phyloP scores from a whole-genome alignment of 768 basidiomycete species.

The Lenzites betulinus region DNA sequence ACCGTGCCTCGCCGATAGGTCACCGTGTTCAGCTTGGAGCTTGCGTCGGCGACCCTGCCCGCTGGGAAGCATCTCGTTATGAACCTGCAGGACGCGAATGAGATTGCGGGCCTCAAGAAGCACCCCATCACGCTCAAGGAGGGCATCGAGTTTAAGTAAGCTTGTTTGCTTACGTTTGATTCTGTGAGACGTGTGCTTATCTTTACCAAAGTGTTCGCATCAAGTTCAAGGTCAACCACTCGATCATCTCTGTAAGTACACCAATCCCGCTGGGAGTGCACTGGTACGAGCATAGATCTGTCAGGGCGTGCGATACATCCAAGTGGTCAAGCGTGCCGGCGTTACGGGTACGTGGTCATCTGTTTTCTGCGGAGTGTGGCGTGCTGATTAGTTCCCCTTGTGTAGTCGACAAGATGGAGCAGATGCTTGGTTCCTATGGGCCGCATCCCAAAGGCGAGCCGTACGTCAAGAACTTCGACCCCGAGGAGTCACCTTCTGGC shows the following conservation, averaged over 20 bases:
- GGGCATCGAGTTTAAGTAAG: constrained; percentile 87
- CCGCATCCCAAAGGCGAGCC: constrained; percentile 64
- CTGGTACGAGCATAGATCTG: constrained; percentile 17
- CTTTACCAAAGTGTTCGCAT: constrained; percentile 63
- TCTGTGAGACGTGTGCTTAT: not conserved
- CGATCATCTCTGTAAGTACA: constrained; percentile 73
- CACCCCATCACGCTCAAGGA: constrained; percentile 80
- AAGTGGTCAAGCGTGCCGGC: constrained; percentile 82
- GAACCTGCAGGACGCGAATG: constrained; percentile 56
- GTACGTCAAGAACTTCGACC: constrained; percentile 76
- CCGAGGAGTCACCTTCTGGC: constrained; percentile 70
- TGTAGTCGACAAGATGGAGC: constrained; percentile 88
- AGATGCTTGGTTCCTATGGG: constrained; percentile 95
- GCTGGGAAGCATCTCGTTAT: constrained; percentile 60
- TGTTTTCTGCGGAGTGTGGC: constrained; percentile 2
- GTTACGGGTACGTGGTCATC: constrained; percentile 56
- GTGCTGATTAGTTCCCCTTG: not conserved
- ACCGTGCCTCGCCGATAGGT: constrained; percentile 45
- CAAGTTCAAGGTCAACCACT: constrained; percentile 85
- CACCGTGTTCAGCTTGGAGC: constrained; percentile 73
- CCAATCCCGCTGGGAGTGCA: not conserved
- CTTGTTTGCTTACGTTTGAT: constrained; percentile 11
- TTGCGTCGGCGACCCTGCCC: constrained; percentile 73
- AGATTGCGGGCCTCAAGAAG: constrained; percentile 64
- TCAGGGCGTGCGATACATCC: constrained; percentile 83